Conservation (phyloP, 495 filamentous ascomycete species). For the Glutinoglossum americanum region DNA sequence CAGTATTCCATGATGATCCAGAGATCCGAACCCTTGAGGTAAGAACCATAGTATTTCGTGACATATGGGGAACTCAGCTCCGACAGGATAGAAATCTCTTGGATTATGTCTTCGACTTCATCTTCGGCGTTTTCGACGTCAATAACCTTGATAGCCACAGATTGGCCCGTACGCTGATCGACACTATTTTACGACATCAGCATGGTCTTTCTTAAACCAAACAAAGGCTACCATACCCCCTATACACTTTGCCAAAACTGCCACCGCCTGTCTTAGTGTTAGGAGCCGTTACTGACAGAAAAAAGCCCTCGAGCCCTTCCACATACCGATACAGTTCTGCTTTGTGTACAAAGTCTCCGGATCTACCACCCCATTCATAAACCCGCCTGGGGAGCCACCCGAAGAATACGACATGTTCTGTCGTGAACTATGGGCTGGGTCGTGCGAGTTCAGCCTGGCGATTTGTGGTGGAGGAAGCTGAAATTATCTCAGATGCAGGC, state of each 20-base stretch:
- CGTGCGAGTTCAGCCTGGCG: background rate
- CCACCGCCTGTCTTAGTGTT: constrained; percentile 31
- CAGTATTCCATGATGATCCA: constrained; percentile 98
- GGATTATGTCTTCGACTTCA: constrained; percentile 96
- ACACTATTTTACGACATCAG: constrained; percentile 28
- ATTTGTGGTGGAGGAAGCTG: background rate
- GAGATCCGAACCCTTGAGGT: constrained; percentile 78
- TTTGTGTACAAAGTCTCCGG: constrained; percentile 80
- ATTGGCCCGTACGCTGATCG: constrained; percentile 62
- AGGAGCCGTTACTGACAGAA: background rate
- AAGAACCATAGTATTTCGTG: constrained; percentile 92
- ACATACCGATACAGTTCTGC: constrained; percentile 77
- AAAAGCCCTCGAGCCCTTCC: constrained; percentile 3
- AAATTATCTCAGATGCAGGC: too few relatives aligned
- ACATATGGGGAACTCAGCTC: constrained; percentile 87
- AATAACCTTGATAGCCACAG: constrained; percentile 89
- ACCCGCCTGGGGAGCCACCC: background rate
- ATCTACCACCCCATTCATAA: constrained; percentile 21
- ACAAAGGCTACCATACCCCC: constrained; percentile 37
- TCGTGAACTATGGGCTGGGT: background rate
- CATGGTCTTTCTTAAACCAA: background rate
- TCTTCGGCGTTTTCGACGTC: constrained; percentile 97
- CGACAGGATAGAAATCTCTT: constrained; percentile 89
- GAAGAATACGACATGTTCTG: background rate
- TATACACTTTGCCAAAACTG: constrained; percentile 90